phyloP scores from a whole-genome alignment of 2,329 filamentous ascomycete species.

The Fusarium chaquense region DNA sequence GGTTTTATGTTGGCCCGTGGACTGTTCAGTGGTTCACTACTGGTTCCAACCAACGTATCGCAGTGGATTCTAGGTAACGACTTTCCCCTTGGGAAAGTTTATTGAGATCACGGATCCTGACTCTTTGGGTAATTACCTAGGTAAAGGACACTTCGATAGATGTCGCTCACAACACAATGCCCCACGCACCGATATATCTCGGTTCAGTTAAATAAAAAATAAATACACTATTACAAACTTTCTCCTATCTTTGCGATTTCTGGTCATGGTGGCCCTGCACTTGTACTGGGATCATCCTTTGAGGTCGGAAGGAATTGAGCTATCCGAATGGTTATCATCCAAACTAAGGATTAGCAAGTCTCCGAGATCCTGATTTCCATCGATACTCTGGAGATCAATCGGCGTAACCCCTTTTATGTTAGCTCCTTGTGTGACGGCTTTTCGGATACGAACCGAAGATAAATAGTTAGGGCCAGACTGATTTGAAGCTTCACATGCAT shows the following conservation, averaged over 20 bases:
- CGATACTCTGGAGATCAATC: constrained; percentile 2
- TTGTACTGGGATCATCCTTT: constrained; percentile 13
- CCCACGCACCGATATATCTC: constrained; percentile 2
- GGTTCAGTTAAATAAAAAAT: not conserved
- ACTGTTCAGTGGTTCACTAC: not conserved
- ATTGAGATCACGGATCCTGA: not conserved
- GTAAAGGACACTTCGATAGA: not conserved
- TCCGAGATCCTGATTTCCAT: constrained; percentile 3
- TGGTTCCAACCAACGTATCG: not conserved
- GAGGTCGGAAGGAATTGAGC: not conserved
- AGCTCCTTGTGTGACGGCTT: not conserved
- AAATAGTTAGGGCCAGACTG: constrained; percentile 17
- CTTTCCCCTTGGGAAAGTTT: not conserved
- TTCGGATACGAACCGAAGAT: constrained; percentile 34
- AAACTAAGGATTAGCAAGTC: not conserved
- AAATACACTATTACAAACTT: not conserved
- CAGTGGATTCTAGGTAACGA: not conserved
- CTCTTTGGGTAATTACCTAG: not conserved
- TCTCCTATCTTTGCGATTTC: constrained; percentile 15
- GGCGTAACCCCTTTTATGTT: constrained; percentile 7
- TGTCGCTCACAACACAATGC: not conserved
- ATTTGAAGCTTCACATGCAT: constrained; percentile 17
- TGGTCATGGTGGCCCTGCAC: constrained; percentile 21
- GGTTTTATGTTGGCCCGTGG: not conserved
- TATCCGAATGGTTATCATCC: constrained; percentile 8